These are phyloP conservation scores for Hygrocybe punicea DNA, from an alignment of 768 basidiomycete genomes.

Conservation along the genomic window DNA sequence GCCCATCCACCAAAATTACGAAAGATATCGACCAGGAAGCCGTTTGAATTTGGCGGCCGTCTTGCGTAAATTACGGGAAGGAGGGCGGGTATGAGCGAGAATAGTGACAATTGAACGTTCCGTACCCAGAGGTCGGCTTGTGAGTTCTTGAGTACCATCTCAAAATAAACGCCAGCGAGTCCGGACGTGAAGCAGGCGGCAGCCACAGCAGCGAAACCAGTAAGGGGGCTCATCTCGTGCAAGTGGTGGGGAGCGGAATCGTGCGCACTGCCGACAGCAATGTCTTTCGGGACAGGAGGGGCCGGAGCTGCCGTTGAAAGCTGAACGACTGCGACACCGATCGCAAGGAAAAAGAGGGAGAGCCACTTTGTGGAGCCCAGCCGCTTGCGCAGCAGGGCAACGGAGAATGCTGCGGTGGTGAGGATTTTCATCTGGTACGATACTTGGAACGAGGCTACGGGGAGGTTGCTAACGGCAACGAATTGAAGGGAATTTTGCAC, in stretches of 20 bases:
- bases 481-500: constrained; percentile 98
- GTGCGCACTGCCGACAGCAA: constrained; percentile 64
- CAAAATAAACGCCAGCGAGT: constrained; percentile 89
- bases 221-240: constrained; percentile 78
- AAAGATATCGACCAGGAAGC: constrained; percentile 61
- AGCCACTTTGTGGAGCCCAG: constrained; percentile 80
- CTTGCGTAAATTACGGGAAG: constrained; percentile 65
- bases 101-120: constrained; percentile 84
- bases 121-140: constrained; percentile 86
- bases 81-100: constrained; percentile 87
- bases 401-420: constrained; percentile 91
- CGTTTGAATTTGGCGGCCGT: constrained; percentile 31
- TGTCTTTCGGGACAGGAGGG: constrained; percentile 21
- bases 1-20: constrained; percentile 92
- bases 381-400: constrained; percentile 72
- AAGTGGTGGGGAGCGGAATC: constrained; percentile 55
- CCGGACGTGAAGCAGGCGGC: constrained; percentile 88
- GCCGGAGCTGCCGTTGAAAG: constrained; percentile 57
- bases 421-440: constrained; percentile 99
- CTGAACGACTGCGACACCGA: constrained; percentile 93
- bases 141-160: constrained; percentile 86
- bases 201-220: constrained; percentile 78
- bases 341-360: constrained; percentile 79
- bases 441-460: constrained; percentile 96
- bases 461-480: constrained; percentile 91